phyloP scores from a whole-genome alignment of 129 eudicot species.

The Silybum marianum region DNA sequence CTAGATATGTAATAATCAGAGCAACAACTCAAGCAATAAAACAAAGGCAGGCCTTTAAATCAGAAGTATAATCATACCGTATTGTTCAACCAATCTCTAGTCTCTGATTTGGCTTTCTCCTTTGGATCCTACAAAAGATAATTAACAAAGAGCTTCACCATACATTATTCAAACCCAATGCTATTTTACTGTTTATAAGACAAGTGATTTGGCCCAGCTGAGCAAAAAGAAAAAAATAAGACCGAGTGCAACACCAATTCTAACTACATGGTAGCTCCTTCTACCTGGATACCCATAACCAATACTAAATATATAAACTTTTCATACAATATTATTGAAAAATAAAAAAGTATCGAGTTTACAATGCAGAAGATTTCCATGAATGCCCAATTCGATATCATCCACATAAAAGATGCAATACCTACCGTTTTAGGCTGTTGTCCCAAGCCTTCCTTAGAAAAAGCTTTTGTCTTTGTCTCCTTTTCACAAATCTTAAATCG shows the following conservation, averaged over 20 bases:
- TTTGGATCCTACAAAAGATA: conserved; percentile 74
- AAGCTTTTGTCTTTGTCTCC: conserved; percentile 96
- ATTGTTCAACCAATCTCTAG: conserved; percentile 98
- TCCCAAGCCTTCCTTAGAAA: conserved; percentile 92
- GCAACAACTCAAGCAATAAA: background rate
- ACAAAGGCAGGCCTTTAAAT: conserved; percentile 15
- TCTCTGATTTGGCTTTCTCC: conserved; percentile 98
- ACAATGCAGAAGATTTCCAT: background rate
- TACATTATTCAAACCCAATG: background rate
- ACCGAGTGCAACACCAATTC: background rate
- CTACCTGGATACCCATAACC: background rate
- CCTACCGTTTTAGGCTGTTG: conserved; percentile 93
- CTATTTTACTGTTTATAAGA: background rate
- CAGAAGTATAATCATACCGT: conserved; percentile 54
- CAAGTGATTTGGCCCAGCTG: background rate
- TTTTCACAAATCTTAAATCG: conserved; percentile 92
- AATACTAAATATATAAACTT: background rate
- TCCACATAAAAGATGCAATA: conserved; percentile 14
- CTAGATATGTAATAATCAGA: background rate
- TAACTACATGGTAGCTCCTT: background rate
- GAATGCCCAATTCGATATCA: conserved; percentile 9
- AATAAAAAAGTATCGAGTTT: background rate
- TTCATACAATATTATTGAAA: background rate
- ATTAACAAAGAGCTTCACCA: conserved; percentile 27
- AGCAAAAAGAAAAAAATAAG: background rate